Evolutionary conservation across 2,329 filamentous ascomycete genomes (phyloP).

Genomic region (Aspergillus arachidicola): DNA sequence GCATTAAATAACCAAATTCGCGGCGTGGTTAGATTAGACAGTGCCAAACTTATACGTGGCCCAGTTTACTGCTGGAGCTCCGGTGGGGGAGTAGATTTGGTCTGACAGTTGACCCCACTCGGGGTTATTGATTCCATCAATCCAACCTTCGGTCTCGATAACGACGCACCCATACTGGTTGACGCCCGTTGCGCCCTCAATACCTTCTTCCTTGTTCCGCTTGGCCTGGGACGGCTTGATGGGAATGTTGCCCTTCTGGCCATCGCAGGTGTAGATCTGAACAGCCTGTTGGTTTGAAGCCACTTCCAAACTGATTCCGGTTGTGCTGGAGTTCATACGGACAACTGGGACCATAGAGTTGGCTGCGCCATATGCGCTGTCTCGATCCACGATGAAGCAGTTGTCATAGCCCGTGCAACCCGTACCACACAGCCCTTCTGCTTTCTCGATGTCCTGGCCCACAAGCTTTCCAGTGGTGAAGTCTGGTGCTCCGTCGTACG

Average conservation of each 20-base stretch:
- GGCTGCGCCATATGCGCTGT: conserved; percentile 34
- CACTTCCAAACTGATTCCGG: conserved; percentile 81
- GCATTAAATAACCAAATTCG: not conserved
- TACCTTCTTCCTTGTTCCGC: conserved; percentile 60
- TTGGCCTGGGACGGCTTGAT: conserved; percentile 47
- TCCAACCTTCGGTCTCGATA: conserved; percentile 90
- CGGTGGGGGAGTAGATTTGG: conserved; percentile 45
- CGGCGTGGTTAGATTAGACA: conserved; percentile 25
- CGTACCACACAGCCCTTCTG: conserved; percentile 74
- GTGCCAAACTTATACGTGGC: conserved; percentile 50
- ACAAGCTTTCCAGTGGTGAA: conserved; percentile 81
- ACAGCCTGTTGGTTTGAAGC: conserved; percentile 83
- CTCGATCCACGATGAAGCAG: conserved; percentile 52
- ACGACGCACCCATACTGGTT: conserved; percentile 81
- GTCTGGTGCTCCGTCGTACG: conserved; percentile 51
- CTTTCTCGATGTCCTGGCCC: conserved; percentile 66
- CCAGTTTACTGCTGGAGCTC: conserved; percentile 45
- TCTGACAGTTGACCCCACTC: conserved; percentile 70
- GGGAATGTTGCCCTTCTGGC: conserved; percentile 66
- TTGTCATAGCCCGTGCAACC: conserved; percentile 84
- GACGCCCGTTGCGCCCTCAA: conserved; percentile 48
- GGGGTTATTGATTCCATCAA: conserved; percentile 90
- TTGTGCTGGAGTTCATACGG: conserved; percentile 66
- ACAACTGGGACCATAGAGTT: conserved; percentile 54
- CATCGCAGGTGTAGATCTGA: conserved; percentile 84